Evolutionary conservation across 148 eudicot genomes (phyloP).

Genomic region (Chenopodium quinoa): DNA sequence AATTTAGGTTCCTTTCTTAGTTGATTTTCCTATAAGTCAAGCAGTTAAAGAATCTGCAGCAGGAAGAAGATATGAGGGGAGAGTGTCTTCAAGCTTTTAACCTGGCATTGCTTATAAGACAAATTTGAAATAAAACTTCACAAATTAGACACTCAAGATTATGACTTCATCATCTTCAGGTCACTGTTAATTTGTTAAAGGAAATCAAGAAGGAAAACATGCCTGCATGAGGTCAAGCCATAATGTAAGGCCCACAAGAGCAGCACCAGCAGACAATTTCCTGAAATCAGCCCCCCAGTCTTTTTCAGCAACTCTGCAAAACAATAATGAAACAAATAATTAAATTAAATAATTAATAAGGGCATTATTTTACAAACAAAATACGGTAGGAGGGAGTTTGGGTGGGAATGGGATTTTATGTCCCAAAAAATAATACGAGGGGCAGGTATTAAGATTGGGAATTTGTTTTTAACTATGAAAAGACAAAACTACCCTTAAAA

Average conservation of each 20-base stretch:
- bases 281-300: slow-evolving; percentile 99
- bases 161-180: background rate
- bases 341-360: background rate
- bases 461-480: too few relatives aligned
- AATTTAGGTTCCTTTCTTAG: background rate
- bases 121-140: background rate
- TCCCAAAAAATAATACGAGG: too few relatives aligned
- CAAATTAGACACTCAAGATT: background rate
- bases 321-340: background rate
- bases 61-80: background rate
- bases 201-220: slow-evolving; percentile 26
- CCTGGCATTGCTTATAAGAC: background rate
- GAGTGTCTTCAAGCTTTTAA: background rate
- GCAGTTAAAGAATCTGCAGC: background rate
- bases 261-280: slow-evolving; percentile 96
- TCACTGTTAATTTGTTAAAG: background rate
- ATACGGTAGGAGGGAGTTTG: too few relatives aligned
- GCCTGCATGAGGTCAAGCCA: slow-evolving; percentile 99
- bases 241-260: slow-evolving; percentile 94
- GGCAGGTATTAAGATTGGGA: too few relatives aligned
- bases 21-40: too few relatives aligned
- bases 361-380: background rate
- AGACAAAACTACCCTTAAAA: too few relatives aligned
- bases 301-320: slow-evolving; percentile 86
- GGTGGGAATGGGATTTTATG: too few relatives aligned